A percentile compares a stretch with the other conserved stretches of the same genome.
Conservation (phyloP, 2,329 filamentous ascomycete species). For the Phoma sp. region DNA sequence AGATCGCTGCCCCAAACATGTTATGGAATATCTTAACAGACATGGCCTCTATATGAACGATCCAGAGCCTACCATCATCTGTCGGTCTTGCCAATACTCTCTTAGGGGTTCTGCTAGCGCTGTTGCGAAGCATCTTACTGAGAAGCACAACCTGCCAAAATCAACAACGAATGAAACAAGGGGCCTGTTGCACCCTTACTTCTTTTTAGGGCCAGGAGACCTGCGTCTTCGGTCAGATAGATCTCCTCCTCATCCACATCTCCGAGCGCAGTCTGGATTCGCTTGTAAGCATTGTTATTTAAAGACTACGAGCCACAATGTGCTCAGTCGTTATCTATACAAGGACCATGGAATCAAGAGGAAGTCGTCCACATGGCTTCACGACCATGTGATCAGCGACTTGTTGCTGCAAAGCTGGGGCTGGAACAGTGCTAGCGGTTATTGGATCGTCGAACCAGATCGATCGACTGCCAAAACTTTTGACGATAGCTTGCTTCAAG, state of each 20-base stretch:
- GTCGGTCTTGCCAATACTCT: not conserved
- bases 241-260: not conserved
- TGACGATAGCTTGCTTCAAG: not conserved
- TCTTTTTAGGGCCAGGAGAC: not conserved
- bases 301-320: not conserved
- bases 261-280: not conserved
- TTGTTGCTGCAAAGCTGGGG: not conserved
- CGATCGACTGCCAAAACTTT: not conserved
- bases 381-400: not conserved
- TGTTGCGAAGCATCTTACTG: too few species aligned
- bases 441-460: not conserved
- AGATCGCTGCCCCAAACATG: not conserved
- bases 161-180: too few species aligned
- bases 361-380: not conserved
- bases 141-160: too few species aligned
- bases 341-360: not conserved
- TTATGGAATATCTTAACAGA: not conserved
- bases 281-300: not conserved
- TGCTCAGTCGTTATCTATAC: not conserved
- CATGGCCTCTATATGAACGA: not conserved
- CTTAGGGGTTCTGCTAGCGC: not conserved
- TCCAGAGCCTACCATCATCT: not conserved
- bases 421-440: not conserved
- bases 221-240: not conserved
- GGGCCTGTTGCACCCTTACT: too few species aligned